Base-by-base conservation (phyloP, 441 rosid species). In the Brassica balearica region DNA sequence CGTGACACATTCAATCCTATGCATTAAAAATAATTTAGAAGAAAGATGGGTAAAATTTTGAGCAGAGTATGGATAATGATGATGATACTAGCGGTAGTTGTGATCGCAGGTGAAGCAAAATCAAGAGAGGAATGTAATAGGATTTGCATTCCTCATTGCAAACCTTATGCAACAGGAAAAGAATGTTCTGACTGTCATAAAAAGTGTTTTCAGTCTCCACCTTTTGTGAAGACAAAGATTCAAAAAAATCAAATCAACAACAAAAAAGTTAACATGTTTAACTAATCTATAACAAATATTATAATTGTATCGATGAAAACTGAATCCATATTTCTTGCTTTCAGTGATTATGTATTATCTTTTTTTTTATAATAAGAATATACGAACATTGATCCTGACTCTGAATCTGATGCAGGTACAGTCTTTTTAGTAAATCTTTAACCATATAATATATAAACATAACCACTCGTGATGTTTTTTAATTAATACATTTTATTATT, bases 41-140 rank as follows among this genome's bases (percentile, higher is more conserved):
- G 14, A 65, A 66, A 74, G 2, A 75, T 75, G 72, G 66, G 60
- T 14, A 65, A 65, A 10, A 23, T 0, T 6, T 56, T 75, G 43
- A 56, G 59, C 29, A 22, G 6, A 1, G 6, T 58, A 5, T 15
- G 11, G 34, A 46, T 56, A 48, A 56, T 74, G 72, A 55, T 74
- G 65, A 43, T 60, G 34, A 27, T 75, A 53, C 17, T 67, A 2
- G 1, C 55, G 6, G 4, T 29, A 3, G 4, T 15, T 25, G 22
- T 67, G 9, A 68, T 15, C 3, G 25, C 8, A 67, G 58, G 48
- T n/a, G 73, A 67, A 58, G 78, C 67, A 75, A 75, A 75, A 27
- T 67, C 60, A 0, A 43, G 67, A 3, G 19, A 11, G 0, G 48
- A 56, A 56, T 75, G 78, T 8, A 23, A 2, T 17, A 3, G 1